Percentiles rank a stretch among this genome's conserved stretches.
Conservation (phyloP, 805 yeast species). For the Zygosaccharomyces rouxii region DNA sequence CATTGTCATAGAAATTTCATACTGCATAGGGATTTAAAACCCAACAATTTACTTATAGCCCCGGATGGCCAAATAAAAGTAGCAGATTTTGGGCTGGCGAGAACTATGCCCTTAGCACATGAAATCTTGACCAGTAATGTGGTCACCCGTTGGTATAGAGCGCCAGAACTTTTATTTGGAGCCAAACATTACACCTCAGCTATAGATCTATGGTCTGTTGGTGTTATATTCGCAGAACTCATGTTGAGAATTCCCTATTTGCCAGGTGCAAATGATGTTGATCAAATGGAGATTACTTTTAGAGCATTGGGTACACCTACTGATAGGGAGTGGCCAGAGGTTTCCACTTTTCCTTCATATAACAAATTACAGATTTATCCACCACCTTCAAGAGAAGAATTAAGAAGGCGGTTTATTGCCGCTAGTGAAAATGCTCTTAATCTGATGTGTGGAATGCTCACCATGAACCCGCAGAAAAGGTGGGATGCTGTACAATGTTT, state of each 20-base stretch:
- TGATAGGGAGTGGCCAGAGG: conserved; percentile 87
- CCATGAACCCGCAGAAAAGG: conserved; percentile 73
- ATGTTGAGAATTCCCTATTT: conserved; percentile 93
- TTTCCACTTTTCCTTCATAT: conserved; percentile 71
- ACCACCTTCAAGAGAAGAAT: conserved; percentile 73
- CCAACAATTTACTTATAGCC: conserved; percentile 81
- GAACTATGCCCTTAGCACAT: conserved; percentile 73
- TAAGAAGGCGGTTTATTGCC: conserved; percentile 80
- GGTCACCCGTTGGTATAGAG: conserved; percentile 96
- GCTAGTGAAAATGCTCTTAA: conserved; percentile 84
- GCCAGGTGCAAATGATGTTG: conserved; percentile 87
- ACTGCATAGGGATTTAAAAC: conserved; percentile 89
- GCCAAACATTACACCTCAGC: conserved; percentile 85
- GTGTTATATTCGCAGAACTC: conserved; percentile 91
- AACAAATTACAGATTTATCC: conserved; percentile 74
- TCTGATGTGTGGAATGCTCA: conserved; percentile 65
- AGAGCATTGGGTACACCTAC: conserved; percentile 96
- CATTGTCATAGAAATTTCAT: conserved; percentile 92
- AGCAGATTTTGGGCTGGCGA: conserved; percentile 96
- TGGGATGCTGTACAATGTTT: conserved; percentile 62
- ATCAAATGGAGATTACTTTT: conserved; percentile 90
- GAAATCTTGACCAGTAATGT: conserved; percentile 86
- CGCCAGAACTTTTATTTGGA: conserved; percentile 90
- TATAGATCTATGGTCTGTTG: conserved; percentile 94
- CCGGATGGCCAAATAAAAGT: conserved; percentile 85